These are phyloP conservation scores for Lanmaoa rubissima DNA, from an alignment of 768 basidiomycete genomes.

Conservation along the genomic window DNA sequence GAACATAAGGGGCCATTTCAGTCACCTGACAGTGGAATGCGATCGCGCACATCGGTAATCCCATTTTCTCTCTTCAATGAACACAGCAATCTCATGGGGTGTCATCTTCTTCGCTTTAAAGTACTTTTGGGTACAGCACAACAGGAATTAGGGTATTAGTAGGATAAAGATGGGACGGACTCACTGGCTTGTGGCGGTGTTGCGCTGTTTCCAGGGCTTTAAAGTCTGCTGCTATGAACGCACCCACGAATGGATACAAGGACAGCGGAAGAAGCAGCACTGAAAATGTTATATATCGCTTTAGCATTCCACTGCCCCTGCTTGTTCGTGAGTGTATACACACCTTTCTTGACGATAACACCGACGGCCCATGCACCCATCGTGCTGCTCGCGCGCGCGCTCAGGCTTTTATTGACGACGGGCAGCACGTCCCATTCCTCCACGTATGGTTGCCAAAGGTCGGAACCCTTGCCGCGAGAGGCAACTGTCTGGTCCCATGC, in stretches of 20 bases:
- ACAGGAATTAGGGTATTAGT: neutral
- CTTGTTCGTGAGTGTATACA: neutral
- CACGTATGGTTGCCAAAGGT: constrained; percentile 83
- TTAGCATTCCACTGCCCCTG: neutral
- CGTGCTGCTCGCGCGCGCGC: constrained; percentile 12
- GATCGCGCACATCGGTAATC: constrained; percentile 65
- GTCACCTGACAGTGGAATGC: neutral
- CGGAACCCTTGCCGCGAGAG: constrained; percentile 76
- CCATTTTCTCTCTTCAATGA: constrained; percentile 89
- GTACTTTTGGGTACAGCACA: constrained; percentile 47
- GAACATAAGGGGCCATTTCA: neutral
- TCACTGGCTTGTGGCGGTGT: constrained; percentile 64
- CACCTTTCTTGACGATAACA: constrained; percentile 23
- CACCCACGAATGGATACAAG: constrained; percentile 70
- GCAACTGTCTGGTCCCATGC: constrained; percentile 81
- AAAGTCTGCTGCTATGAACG: constrained; percentile 56
- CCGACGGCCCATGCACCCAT: constrained; percentile 18
- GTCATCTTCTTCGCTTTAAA: constrained; percentile 86
- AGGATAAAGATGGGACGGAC: constrained; percentile 16
- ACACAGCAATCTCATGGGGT: constrained; percentile 60
- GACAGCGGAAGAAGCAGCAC: constrained; percentile 61
- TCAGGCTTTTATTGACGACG: constrained; percentile 30
- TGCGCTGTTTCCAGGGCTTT: constrained; percentile 66
- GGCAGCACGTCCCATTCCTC: constrained; percentile 78
- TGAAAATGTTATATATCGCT: constrained; percentile 17